Base-by-base conservation (phyloP, 306 rosid genomes). In the Trifolium subterraneum region DNA sequence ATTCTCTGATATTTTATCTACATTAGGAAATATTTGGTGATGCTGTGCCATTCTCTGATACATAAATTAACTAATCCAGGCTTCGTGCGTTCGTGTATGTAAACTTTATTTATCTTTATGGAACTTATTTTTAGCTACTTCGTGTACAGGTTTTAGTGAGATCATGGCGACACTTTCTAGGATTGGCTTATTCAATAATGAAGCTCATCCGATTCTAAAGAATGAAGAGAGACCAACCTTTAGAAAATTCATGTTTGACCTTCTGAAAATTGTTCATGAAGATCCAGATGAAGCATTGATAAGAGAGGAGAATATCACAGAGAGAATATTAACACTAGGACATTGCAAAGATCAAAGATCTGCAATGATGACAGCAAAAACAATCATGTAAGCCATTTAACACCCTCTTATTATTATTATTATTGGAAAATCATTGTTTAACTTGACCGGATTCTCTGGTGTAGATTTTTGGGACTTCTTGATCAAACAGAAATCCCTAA, bases 161-260 rank as follows among this genome's bases (percentile, higher is more conserved):
- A 89, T 92, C 78, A 94, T 94, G 99, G 97, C 85, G 31, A 82
- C 90, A 65, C 80, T 94, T 59, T 77, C 93, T 78, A 90, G 88
- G 86, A 88, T 88, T 78, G 99, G 99, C 68, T 77, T 91, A 47
- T 90, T 94, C 70, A 55, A 71, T 64, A 33, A 74, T 1, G 90
- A 91, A 82, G 84, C 72, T 68, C 93, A 87, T 84, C 84, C 90
- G 13, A 64, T 81, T 73, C 85, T 90, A 31, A 65, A 78, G 85
- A 79, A 85, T 79, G 87, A 45, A 68, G 81, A 69, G 85, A 87
- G 82, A 69, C 85, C 87, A 2, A 84, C 91, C 41, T 87, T 91
- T 77, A 79, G 84, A 71, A 83, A 76, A 31, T 79, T 90, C 79
- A 84, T 92, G 86, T 81, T 84, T n/a, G 90, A 88, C 71, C 90